Percentiles rank a stretch among this genome's conserved stretches.
phyloP scores from a whole-genome alignment of 1,139 yeast species.

The Pichiaceae sp. region DNA sequence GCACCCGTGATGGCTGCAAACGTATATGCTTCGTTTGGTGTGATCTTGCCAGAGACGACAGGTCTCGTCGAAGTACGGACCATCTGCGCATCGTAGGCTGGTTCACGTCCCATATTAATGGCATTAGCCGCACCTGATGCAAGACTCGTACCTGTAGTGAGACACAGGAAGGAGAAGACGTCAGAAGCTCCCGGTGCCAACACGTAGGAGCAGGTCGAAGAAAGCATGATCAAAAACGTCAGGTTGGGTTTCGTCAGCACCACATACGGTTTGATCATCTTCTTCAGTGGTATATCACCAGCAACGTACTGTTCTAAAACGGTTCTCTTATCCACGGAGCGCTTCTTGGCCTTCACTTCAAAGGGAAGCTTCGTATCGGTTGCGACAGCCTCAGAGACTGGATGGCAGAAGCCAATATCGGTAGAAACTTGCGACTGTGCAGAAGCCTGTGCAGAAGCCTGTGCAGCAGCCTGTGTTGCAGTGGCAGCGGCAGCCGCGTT shows the following conservation, averaged over 20 bases:
- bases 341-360: slow-evolving; percentile 35
- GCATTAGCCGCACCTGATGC: slow-evolving; percentile 95
- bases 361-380: slow-evolving; percentile 42
- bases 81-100: slow-evolving; percentile 83
- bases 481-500: background rate
- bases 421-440: background rate
- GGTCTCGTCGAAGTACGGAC: slow-evolving; percentile 85
- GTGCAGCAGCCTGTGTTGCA: slow-evolving; percentile 1
- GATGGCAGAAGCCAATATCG: slow-evolving; percentile 1
- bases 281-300: slow-evolving; percentile 25
- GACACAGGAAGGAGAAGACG: slow-evolving; percentile 55
- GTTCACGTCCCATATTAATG: slow-evolving; percentile 94
- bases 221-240: slow-evolving; percentile 78
- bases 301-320: slow-evolving; percentile 15
- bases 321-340: slow-evolving; percentile 10
- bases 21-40: slow-evolving; percentile 66
- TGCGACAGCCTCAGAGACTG: slow-evolving; percentile 3
- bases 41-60: slow-evolving; percentile 73
- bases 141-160: slow-evolving; percentile 79
- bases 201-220: slow-evolving; percentile 91
- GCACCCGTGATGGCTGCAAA: slow-evolving; percentile 75
- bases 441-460: background rate
- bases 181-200: slow-evolving; percentile 78
- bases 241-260: slow-evolving; percentile 84
- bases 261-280: slow-evolving; percentile 48